Base-by-base conservation (phyloP, 495 filamentous ascomycete genomes). In the Tetracladium marchalianum region DNA sequence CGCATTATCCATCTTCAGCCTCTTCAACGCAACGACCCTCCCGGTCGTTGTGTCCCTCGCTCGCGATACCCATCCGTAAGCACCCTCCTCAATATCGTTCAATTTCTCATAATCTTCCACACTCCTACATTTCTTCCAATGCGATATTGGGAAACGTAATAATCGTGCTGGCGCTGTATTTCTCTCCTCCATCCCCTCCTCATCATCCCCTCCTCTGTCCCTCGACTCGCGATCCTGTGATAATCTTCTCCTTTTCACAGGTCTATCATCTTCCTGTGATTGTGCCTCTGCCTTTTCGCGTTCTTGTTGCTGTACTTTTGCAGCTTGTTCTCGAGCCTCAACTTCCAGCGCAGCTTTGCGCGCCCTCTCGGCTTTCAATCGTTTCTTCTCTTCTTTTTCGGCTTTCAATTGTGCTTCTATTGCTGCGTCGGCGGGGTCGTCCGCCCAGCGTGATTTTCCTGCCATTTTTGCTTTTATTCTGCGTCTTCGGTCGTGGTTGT, bases 41-140 rank as follows among this genome's bases (percentile, higher is more conserved):
- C 88, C 87, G 1, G 92, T 94, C 3, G 71, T 71, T 10, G 73
- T 75, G 60, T 95, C 87, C 50, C 71, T 79, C 7, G 90, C 92
- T 22, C 92, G 69, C 35, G 90, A 90, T 4, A 98, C 92, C 78
- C 81, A 90, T 42, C 92, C 92, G 66, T 97, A 98, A 1, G 87
- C 84, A 43, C 92, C 92, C 63, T 98, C 92, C 61, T 97, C 92
- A 57, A 98, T 98, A 64, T 92, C 84, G 57, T 98, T 98, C 50
- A 98, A 68, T 49, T 81, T 81, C 61, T 95, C 86, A 63, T 89
- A 97, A 60, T 89, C 83, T 61, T 90, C 83, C 39, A 95, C 82
- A 67, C 85, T 82, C 52, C 87, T 73, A 57, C 84, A 86, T 35
- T 77, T 78, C 32, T 77, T 76, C 76, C 90, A 93, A 62, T 71